phyloP scores from a whole-genome alignment of 2,329 filamentous ascomycete genomes.

The Colletotrichum spaethianum region DNA sequence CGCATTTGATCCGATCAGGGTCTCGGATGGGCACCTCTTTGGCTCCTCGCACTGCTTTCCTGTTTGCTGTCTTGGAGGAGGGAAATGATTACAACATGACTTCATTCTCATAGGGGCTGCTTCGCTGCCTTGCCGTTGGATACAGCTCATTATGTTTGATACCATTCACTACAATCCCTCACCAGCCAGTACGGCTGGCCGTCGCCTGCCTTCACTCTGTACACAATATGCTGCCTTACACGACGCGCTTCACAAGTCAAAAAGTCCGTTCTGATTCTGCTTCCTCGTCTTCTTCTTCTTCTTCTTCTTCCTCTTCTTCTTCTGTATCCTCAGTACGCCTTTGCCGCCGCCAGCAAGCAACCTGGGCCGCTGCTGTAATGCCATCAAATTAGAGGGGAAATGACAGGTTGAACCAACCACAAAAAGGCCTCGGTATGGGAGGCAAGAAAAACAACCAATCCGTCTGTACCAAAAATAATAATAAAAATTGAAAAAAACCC shows the following conservation, averaged over 20 bases:
- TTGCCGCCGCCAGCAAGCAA: slow-evolving; percentile 31
- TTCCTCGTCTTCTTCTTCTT: background rate
- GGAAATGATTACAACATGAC: background rate
- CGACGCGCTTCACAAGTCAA: slow-evolving; percentile 18
- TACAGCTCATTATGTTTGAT: background rate
- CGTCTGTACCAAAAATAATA: slow-evolving; percentile 27
- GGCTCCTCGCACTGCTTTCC: background rate
- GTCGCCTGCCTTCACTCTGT: background rate
- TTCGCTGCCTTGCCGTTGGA: background rate
- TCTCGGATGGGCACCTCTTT: slow-evolving; percentile 6
- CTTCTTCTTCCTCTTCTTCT: slow-evolving; percentile 14
- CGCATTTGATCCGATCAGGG: slow-evolving; percentile 14
- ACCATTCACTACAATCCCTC: background rate
- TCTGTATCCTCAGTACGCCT: slow-evolving; percentile 38
- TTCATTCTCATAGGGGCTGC: background rate
- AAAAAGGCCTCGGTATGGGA: background rate
- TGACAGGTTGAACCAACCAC: slow-evolving; percentile 28
- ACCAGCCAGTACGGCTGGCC: background rate
- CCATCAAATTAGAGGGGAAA: slow-evolving; percentile 37
- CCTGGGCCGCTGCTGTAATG: slow-evolving; percentile 27
- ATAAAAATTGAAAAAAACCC: background rate
- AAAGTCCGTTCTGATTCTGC: slow-evolving; percentile 8
- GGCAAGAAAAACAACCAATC: slow-evolving; percentile 29
- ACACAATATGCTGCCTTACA: background rate
- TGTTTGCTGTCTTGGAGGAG: background rate